Conservation (phyloP, 1,139 yeast genomes). For the Kodamaea sp. region DNA sequence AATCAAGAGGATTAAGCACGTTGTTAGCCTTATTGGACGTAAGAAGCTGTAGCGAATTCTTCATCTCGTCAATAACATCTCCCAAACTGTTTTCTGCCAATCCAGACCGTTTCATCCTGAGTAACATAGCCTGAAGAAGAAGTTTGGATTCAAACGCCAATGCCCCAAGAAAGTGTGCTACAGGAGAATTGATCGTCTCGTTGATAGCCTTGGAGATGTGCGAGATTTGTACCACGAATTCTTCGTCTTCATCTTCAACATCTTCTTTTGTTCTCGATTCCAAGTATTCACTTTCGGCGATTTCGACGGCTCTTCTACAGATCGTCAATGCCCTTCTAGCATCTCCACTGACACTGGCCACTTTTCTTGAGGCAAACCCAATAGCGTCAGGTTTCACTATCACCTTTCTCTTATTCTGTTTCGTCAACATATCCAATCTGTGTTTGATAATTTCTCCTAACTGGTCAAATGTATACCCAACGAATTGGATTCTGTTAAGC, state of each 20-base stretch:
- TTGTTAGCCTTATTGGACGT: conserved; percentile 23
- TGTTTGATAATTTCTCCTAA: conserved; percentile 72
- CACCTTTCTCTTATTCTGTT: conserved; percentile 37
- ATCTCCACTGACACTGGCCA: conserved; percentile 96
- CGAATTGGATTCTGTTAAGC: conserved; percentile 78
- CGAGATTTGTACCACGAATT: conserved; percentile 26
- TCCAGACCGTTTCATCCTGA: conserved; percentile 68
- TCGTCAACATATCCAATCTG: conserved; percentile 60
- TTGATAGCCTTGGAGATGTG: conserved; percentile 57
- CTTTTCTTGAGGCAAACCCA: conserved; percentile 89
- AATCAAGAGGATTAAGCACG: conserved; percentile 18
- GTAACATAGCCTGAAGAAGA: conserved; percentile 64
- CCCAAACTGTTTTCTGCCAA: conserved; percentile 71
- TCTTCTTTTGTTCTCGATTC: conserved; percentile 17
- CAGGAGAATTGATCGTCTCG: conserved; percentile 78
- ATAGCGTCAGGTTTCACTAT: conserved; percentile 73
- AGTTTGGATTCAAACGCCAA: conserved; percentile 73
- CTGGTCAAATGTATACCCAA: conserved; percentile 84
- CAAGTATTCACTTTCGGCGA: conserved; percentile 67
- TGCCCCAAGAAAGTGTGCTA: conserved; percentile 55
- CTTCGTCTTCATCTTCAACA: conserved; percentile 16
- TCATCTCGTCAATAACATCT: conserved; percentile 77
- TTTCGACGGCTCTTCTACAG: conserved; percentile 86
- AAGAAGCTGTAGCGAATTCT: conserved; percentile 34
- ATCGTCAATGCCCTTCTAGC: conserved; percentile 91